phyloP scores from a whole-genome alignment of 2,329 filamentous ascomycete species.

The Paecilomyces sp. region DNA sequence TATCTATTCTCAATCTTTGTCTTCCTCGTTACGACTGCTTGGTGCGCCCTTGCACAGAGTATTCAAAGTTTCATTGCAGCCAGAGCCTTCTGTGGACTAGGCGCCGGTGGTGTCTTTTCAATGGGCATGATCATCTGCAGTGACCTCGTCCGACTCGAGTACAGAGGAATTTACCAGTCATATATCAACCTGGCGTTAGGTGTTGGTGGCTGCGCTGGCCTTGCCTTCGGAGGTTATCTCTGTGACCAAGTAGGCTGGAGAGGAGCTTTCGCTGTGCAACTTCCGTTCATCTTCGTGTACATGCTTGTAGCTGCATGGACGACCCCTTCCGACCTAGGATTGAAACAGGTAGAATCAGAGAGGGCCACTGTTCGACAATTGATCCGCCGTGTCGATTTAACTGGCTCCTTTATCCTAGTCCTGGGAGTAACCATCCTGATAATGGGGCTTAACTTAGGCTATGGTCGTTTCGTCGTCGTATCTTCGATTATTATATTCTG shows the following conservation, averaged over 20 bases:
- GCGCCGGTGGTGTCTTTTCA: constrained; percentile 63
- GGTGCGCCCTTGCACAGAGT: constrained; percentile 62
- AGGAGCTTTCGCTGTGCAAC: constrained; percentile 41
- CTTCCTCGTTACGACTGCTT: constrained; percentile 59
- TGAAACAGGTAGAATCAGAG: constrained; percentile 35
- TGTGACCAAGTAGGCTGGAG: constrained; percentile 36
- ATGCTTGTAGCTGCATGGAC: constrained; percentile 38
- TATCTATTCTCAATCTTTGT: constrained; percentile 57
- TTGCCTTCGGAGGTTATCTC: constrained; percentile 32
- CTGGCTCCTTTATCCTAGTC: constrained; percentile 42
- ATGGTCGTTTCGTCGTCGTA: constrained; percentile 45
- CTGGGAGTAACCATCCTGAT: constrained; percentile 42
- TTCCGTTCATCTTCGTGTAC: constrained; percentile 41
- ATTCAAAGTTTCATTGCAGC: constrained; percentile 67
- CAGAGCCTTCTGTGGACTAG: constrained; percentile 63
- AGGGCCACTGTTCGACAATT: constrained; percentile 35
- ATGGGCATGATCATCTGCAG: constrained; percentile 56
- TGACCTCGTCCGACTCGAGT: constrained; percentile 68
- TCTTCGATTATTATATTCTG: constrained; percentile 36
- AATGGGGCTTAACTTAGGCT: constrained; percentile 46
- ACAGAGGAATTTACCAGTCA: constrained; percentile 37
- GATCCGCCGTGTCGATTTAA: constrained; percentile 43
- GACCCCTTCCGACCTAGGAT: constrained; percentile 39
- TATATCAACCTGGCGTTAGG: constrained; percentile 34
- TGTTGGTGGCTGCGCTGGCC: constrained; percentile 28